These are phyloP conservation scores for Fusarium veterinarium DNA, from an alignment of 2,329 filamentous ascomycete genomes.

Conservation along the genomic window DNA sequence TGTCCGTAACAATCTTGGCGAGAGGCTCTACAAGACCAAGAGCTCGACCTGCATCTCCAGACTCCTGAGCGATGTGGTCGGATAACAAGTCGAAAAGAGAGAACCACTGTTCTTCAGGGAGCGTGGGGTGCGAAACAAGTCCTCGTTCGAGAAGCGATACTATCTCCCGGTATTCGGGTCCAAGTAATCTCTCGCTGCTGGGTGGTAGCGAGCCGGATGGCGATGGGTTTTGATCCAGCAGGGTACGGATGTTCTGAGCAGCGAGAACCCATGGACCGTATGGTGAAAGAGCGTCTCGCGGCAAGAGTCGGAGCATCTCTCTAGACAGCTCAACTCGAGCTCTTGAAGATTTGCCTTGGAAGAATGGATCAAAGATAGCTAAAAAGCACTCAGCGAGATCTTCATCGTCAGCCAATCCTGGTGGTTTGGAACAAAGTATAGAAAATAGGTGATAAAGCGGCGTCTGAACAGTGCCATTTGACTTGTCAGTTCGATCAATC, in stretches of 20 bases:
- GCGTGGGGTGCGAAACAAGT: conserved; percentile 60
- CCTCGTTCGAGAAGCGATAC: conserved; percentile 75
- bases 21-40: conserved; percentile 78
- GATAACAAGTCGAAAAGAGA: conserved; percentile 68
- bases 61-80: conserved; percentile 68
- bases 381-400: conserved; percentile 59
- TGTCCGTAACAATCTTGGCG: conserved; percentile 64
- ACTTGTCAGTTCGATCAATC: conserved; percentile 63
- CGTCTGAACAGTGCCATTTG: conserved; percentile 62
- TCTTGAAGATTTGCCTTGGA: conserved; percentile 60
- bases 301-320: conserved; percentile 63
- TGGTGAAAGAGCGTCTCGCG: conserved; percentile 57
- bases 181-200: conserved; percentile 59
- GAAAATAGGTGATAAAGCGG: conserved; percentile 75
- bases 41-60: conserved; percentile 74
- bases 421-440: conserved; percentile 65
- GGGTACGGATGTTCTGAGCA: conserved; percentile 58
- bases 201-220: conserved; percentile 37
- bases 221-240: conserved; percentile 51
- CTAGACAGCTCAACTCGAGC: conserved; percentile 59
- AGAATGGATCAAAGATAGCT: conserved; percentile 68
- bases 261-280: conserved; percentile 65
- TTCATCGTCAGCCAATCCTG: conserved; percentile 60
- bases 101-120: conserved; percentile 61
- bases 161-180: conserved; percentile 77